These are phyloP conservation scores for Isoetes engelmannii DNA, from an alignment of 83 land plant species.

Conservation along the genomic window DNA sequence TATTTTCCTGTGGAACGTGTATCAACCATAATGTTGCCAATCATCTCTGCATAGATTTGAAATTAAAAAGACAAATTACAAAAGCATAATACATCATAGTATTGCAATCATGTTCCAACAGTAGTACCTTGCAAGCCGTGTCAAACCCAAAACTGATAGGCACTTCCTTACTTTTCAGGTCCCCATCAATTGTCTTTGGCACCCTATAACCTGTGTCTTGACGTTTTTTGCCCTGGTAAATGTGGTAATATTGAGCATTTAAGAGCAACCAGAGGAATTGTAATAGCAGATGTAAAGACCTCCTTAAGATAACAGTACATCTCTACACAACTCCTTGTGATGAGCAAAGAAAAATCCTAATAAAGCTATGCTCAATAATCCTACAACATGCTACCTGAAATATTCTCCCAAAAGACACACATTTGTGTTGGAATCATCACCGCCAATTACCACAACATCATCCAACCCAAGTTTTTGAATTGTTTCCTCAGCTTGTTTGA, in stretches of 20 bases:
- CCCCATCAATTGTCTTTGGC: conserved; percentile 98
- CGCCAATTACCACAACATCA: conserved; percentile 94
- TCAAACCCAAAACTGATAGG: conserved; percentile 98
- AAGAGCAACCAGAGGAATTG: neutral
- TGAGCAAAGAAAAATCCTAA: neutral
- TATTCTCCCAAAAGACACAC: conserved; percentile 95
- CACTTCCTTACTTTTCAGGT: conserved; percentile 88
- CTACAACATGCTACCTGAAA: conserved; percentile 46
- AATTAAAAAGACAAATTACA: neutral
- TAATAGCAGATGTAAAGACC: neutral
- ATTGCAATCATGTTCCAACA: neutral
- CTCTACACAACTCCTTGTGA: no score
- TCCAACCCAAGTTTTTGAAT: conserved; percentile 83
- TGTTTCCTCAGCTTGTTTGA: conserved; percentile 95
- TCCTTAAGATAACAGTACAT: no score
- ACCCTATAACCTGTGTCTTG: conserved; percentile 86
- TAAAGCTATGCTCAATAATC: neutral
- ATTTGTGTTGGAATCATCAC: conserved; percentile 99
- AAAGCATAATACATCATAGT: neutral
- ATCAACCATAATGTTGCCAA: conserved; percentile 97
- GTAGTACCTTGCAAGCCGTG: conserved; percentile 90
- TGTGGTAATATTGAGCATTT: neutral
- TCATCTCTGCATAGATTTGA: conserved; percentile 96
- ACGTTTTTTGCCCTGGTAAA: conserved; percentile 55
- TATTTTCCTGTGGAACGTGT: conserved; percentile 98